A percentile compares a stretch with the other conserved stretches of the same genome.
phyloP scores from a whole-genome alignment of 1,139 yeast species.

The Pneumocystis wakefieldiae region DNA sequence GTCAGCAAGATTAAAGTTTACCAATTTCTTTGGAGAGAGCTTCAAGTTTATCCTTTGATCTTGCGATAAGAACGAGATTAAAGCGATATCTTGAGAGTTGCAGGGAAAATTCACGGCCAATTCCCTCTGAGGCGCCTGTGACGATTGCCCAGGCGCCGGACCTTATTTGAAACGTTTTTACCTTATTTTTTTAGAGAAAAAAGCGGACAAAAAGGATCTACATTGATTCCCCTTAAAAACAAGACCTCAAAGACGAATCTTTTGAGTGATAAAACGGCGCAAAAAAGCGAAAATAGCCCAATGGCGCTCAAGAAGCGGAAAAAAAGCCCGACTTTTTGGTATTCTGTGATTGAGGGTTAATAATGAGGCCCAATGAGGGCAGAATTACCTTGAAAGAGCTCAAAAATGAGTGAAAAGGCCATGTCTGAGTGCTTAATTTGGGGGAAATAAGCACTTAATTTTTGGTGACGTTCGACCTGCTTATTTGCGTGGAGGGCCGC shows the following conservation, averaged over 20 bases:
- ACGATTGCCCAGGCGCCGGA: conserved; percentile 71
- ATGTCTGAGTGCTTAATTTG: neutral
- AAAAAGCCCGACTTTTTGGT: neutral
- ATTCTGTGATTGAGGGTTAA: no score
- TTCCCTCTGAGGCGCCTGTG: conserved; percentile 96
- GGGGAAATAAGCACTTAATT: neutral
- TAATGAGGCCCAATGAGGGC: no score
- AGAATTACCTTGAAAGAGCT: neutral
- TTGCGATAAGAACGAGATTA: conserved; percentile 66
- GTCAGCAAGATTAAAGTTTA: neutral
- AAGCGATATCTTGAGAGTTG: conserved; percentile 81
- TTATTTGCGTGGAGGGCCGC: neutral
- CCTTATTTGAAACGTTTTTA: conserved; percentile 8
- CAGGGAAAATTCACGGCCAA: conserved; percentile 77
- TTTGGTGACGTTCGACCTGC: neutral
- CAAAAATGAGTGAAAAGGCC: neutral
- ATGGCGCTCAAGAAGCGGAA: neutral
- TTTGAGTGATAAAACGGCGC: neutral
- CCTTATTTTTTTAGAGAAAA: neutral
- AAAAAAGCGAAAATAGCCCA: neutral
- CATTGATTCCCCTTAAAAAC: neutral
- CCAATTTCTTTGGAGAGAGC: conserved; percentile 48
- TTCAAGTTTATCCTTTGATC: conserved; percentile 68
- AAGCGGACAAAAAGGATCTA: neutral
- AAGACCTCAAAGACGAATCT: neutral